Evolutionary conservation across 2,329 filamentous ascomycete species (phyloP).

Genomic region (Aquanectria penicillioides): DNA sequence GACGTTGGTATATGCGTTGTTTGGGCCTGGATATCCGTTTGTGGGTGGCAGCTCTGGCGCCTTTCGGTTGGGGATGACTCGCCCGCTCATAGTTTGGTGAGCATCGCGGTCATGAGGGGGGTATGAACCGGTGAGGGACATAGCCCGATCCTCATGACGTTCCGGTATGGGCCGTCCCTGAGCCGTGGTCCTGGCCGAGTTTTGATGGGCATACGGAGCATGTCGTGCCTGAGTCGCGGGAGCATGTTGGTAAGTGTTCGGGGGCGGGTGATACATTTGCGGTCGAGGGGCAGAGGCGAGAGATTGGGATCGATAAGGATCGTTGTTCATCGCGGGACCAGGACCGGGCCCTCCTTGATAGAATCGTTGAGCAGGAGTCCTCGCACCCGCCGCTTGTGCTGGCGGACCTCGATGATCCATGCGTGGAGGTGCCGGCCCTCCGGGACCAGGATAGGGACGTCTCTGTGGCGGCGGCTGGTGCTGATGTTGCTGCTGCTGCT

Average conservation of each 20-base stretch:
- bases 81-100: conserved; percentile 93
- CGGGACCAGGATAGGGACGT: conserved; percentile 56
- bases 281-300: conserved; percentile 82
- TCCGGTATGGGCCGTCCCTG: conserved; percentile 93
- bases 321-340: conserved; percentile 79
- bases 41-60: conserved; percentile 52
- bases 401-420: conserved; percentile 69
- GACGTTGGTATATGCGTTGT: conserved; percentile 53
- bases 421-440: conserved; percentile 66
- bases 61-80: conserved; percentile 82
- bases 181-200: conserved; percentile 82
- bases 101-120: conserved; percentile 78
- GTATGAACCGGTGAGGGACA: conserved; percentile 88
- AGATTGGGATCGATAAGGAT: conserved; percentile 92
- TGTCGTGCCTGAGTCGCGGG: conserved; percentile 83
- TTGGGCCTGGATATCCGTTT: conserved; percentile 49
- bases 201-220: conserved; percentile 72
- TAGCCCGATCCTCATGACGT: conserved; percentile 89
- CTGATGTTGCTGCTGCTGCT: conserved; percentile 58
- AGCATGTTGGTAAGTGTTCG: conserved; percentile 64
- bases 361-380: conserved; percentile 65
- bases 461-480: conserved; percentile 48
- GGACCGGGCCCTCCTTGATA: conserved; percentile 67
- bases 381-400: conserved; percentile 50
- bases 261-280: conserved; percentile 73